Evolutionary conservation across 2,329 filamentous ascomycete genomes (phyloP).

Genomic region (Fusarium tupiense): DNA sequence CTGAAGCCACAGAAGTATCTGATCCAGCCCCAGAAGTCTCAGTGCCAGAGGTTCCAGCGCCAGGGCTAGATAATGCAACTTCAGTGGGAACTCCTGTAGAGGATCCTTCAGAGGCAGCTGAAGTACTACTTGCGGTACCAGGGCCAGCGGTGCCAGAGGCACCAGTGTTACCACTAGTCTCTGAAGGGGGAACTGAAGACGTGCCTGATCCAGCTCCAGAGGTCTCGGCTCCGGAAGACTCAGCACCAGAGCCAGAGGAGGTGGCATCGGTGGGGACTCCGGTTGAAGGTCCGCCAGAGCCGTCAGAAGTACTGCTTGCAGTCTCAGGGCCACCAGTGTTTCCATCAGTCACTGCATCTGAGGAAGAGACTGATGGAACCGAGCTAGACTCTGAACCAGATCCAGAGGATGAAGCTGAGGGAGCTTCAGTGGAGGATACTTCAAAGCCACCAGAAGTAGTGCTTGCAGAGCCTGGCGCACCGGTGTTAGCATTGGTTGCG

Average conservation of each 20-base stretch:
- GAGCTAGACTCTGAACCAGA: neutral
- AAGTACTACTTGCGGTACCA: neutral
- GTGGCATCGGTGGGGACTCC: neutral
- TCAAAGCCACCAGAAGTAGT: neutral
- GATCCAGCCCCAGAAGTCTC: neutral
- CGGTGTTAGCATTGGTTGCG: neutral
- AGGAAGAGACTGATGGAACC: neutral
- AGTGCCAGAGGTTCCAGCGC: neutral
- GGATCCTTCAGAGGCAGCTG: neutral
- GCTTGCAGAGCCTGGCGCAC: neutral
- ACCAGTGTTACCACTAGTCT: no score
- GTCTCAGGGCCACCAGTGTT: neutral
- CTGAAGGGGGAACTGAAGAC: no score
- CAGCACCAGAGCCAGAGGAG: neutral
- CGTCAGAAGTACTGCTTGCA: neutral
- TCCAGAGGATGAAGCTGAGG: neutral
- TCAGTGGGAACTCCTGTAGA: neutral
- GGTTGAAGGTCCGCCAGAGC: neutral
- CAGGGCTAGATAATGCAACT: neutral
- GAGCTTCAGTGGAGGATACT: neutral
- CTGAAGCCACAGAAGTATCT: neutral
- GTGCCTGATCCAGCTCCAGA: no score
- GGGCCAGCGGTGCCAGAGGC: neutral
- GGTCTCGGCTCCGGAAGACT: no score
- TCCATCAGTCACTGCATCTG: neutral